phyloP scores from a whole-genome alignment of 345 rosid genomes.

The Zanthoxylum bungeanum region DNA sequence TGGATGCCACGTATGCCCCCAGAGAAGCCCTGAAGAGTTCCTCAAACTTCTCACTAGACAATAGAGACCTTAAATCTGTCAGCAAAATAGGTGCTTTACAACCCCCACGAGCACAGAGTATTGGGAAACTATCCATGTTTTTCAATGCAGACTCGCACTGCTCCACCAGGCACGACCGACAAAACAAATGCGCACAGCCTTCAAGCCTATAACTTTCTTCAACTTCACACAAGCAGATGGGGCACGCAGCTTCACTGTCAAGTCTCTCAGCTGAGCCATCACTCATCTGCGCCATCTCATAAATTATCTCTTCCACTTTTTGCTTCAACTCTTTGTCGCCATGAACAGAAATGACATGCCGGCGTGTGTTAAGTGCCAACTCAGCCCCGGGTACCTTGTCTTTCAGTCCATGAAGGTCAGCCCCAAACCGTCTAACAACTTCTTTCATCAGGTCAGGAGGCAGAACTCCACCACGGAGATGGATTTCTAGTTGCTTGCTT shows the following conservation, averaged over 20 bases:
- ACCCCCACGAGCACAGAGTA: conserved; percentile 46
- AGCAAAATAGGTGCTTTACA: conserved; percentile 53
- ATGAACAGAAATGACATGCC: conserved; percentile 53
- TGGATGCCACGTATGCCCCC: conserved; percentile 58
- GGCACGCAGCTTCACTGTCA: conserved; percentile 45
- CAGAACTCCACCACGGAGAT: conserved; percentile 52
- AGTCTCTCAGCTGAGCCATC: conserved; percentile 17
- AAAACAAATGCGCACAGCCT: conserved; percentile 69
- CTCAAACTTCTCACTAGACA: conserved; percentile 61
- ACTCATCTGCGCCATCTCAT: conserved; percentile 41
- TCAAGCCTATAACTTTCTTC: conserved; percentile 75
- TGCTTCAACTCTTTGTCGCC: conserved; percentile 62
- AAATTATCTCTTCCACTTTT: conserved; percentile 56
- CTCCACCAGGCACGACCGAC: conserved; percentile 73
- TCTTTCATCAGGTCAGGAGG: conserved; percentile 74
- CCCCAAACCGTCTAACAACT: conserved; percentile 68
- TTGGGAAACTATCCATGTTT: conserved; percentile 66
- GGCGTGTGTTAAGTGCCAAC: conserved; percentile 49
- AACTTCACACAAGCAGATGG: conserved; percentile 80
- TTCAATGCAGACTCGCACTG: conserved; percentile 68
- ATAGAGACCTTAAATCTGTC: conserved; percentile 55
- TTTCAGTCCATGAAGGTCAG: conserved; percentile 69
- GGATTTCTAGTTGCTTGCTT: conserved; percentile 60
- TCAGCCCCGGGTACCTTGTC: conserved; percentile 60
- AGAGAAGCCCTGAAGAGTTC: conserved; percentile 82